phyloP scores from a whole-genome alignment of 1,284 basidiomycete species.

The Puccinia triticina region DNA sequence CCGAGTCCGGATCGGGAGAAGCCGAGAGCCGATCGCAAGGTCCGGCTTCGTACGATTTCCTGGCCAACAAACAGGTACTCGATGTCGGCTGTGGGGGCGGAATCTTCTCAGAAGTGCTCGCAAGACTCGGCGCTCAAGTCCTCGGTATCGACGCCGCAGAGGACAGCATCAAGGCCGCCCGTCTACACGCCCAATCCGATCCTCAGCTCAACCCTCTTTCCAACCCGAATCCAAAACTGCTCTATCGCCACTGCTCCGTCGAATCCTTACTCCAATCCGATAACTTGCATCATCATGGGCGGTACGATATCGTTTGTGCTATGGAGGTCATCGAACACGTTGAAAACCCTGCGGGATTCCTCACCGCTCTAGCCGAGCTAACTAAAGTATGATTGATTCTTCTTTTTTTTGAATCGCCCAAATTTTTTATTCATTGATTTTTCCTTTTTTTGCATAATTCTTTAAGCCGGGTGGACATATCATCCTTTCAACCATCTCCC shows the following conservation, averaged over 20 bases:
- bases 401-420: not conserved
- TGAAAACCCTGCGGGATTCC: conserved; percentile 82
- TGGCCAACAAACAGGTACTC: conserved; percentile 71
- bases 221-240: not conserved
- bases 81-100: conserved; percentile 96
- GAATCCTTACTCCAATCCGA: conserved; percentile 69
- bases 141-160: conserved; percentile 87
- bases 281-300: conserved; percentile 64
- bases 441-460: not conserved
- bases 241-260: conserved; percentile 77
- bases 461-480: conserved; percentile 90
- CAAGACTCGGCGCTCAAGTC: conserved; percentile 81
- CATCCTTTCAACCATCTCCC: conserved; percentile 92
- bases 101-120: conserved; percentile 84
- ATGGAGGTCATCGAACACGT: conserved; percentile 99
- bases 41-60: conserved; percentile 51
- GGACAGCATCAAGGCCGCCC: conserved; percentile 83
- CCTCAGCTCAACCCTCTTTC: conserved; percentile 64
- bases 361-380: conserved; percentile 76
- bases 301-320: conserved; percentile 89
- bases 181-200: conserved; percentile 78
- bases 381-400: conserved; percentile 69
- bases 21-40: not conserved
- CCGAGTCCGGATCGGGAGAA: conserved; percentile 54
- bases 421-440: not conserved